A percentile compares a stretch with the other conserved stretches of the same genome.
Conservation (phyloP, 2,329 filamentous ascomycete genomes). For the Colletotrichum euphorbiae region DNA sequence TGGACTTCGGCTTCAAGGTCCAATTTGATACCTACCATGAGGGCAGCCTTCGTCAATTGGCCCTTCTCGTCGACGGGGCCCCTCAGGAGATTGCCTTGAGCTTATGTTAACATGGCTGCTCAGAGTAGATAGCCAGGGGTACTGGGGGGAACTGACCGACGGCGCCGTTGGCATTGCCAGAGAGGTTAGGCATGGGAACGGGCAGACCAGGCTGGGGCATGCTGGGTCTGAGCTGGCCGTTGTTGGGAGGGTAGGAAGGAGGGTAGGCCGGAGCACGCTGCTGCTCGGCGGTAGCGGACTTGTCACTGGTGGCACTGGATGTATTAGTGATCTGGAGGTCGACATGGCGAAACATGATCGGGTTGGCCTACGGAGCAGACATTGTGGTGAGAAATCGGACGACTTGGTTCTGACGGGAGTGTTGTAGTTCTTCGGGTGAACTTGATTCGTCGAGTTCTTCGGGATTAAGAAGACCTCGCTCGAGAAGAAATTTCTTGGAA, state of each 20-base stretch:
- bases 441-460: conserved; percentile 25
- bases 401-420: conserved; percentile 35
- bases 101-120: neutral
- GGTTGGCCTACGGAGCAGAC: conserved; percentile 32
- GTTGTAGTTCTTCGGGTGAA: conserved; percentile 32
- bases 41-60: conserved; percentile 66
- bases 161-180: conserved; percentile 49
- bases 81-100: conserved; percentile 65
- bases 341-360: neutral
- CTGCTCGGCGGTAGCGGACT: conserved; percentile 27
- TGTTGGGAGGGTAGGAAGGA: conserved; percentile 30
- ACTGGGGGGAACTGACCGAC: conserved; percentile 42
- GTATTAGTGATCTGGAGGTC: neutral
- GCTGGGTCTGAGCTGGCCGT: conserved; percentile 23
- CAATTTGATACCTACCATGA: conserved; percentile 72
- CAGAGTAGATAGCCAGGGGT: neutral
- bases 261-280: conserved; percentile 33
- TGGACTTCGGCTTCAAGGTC: conserved; percentile 73
- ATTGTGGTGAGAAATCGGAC: conserved; percentile 34
- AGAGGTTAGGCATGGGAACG: conserved; percentile 50
- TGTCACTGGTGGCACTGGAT: conserved; percentile 1
- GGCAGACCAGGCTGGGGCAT: conserved; percentile 24
- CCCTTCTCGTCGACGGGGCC: conserved; percentile 68
- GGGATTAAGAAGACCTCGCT: conserved; percentile 31
- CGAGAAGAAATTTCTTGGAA: conserved; percentile 31